Percentiles rank a stretch among this genome's conserved stretches.
These are phyloP conservation scores for Fulvia fulva DNA, from an alignment of 2,329 filamentous ascomycete species.

Conservation along the genomic window DNA sequence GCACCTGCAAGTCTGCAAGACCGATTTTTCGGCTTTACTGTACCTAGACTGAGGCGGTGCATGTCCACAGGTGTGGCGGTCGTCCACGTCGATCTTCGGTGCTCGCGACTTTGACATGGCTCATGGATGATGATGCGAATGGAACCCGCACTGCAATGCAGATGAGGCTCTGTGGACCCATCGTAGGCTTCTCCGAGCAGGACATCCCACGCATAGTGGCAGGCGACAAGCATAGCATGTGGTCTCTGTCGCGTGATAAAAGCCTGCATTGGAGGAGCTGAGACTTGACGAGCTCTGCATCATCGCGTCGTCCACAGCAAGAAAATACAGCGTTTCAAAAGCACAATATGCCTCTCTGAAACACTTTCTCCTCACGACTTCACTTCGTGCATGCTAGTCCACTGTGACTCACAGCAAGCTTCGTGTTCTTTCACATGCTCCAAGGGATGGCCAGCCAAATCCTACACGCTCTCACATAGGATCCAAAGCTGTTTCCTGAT, in stretches of 20 bases:
- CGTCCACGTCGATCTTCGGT: background rate
- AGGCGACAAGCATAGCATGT: background rate
- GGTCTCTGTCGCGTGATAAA: no score
- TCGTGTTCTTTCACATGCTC: background rate
- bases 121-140: background rate
- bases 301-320: background rate
- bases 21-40: background rate
- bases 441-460: background rate
- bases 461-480: conserved; percentile 11
- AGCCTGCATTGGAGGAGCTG: no score
- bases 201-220: background rate
- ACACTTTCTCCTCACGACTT: background rate
- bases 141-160: background rate
- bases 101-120: background rate
- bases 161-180: background rate
- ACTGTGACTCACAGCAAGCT: conserved; percentile 11
- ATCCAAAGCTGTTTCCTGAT: conserved; percentile 22
- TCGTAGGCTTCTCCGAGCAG: conserved; percentile 3
- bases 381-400: background rate
- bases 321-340: background rate
- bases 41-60: conserved; percentile 1
- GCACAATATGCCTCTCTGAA: background rate
- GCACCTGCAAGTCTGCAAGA: conserved; percentile 9
- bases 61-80: background rate
- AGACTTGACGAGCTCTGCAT: background rate